Evolutionary conservation across 179 eudicot species (phyloP).

Genomic region (Vitellaria paradoxa): DNA sequence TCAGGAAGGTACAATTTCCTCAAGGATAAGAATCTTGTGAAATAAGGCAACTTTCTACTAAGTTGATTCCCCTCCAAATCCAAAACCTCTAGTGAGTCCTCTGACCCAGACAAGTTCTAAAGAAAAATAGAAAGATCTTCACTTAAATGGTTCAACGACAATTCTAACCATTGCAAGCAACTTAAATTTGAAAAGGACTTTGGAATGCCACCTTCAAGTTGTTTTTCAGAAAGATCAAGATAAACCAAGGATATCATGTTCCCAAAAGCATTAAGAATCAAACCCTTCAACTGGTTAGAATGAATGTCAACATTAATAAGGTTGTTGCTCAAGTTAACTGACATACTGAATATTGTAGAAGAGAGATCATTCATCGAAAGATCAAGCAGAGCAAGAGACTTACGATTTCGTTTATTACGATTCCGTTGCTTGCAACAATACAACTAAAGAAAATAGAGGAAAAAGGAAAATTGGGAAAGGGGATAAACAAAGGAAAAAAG

Average conservation of each 20-base stretch:
- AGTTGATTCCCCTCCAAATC: slow-evolving; percentile 10
- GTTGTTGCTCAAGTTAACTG: not conserved
- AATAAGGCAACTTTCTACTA: slow-evolving; percentile 12
- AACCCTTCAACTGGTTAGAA: not conserved
- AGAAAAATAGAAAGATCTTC: not conserved
- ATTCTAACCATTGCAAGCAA: not conserved
- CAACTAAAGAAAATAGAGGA: not conserved
- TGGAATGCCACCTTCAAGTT: not conserved
- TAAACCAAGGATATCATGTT: not conserved
- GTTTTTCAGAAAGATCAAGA: not conserved
- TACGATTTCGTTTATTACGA: too few species aligned
- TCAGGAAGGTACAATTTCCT: not conserved
- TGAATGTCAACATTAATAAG: slow-evolving; percentile 6
- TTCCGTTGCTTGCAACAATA: too few species aligned
- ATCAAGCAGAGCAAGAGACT: not conserved
- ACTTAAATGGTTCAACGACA: not conserved
- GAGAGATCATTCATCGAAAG: not conserved
- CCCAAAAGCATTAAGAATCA: not conserved
- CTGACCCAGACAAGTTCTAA: slow-evolving; percentile 2
- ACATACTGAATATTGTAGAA: not conserved
- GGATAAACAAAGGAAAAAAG: not conserved
- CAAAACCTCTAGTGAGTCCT: not conserved
- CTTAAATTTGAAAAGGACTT: not conserved
- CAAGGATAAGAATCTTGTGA: not conserved
- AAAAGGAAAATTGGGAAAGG: not conserved